Base-by-base conservation (phyloP, 2,329 filamentous ascomycete species). In the Colletotrichum chrysophilum region DNA sequence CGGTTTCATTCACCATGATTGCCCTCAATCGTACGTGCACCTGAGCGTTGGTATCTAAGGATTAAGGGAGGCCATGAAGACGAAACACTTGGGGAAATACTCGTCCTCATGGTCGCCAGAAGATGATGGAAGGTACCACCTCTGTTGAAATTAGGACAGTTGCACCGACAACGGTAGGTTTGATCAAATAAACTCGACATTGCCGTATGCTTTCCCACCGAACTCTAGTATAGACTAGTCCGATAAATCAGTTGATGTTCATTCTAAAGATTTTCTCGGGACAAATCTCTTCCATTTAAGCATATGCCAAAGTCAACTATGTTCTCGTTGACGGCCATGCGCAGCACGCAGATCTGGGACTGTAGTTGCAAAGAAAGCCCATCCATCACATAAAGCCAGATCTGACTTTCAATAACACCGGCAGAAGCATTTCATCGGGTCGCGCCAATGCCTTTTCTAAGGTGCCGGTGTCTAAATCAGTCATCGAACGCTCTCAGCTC, bases 371-470 rank as follows among this genome's bases (percentile, higher is more conserved):
- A 9, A 48, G 38, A 12, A n/a, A n/a, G n/a, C 18, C 38, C 5
- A 43, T 43, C 38, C 18, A 48, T 48, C n/a, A 24, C 43, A 21
- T 52, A 12, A 52, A 52, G 4, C 10, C 43, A 52, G n/a, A 52
- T 21, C 43, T 52, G n/a, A 52, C n/a, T 13, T 21, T 21, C 43
- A 52, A 52, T 2, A 7, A 21, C 12, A 24, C 1, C 43, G 2
- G 43, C 2, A 21, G 10, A 52, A 52, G n/a, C 10, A 21, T 52
- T 7, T 7, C 0, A 2, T 21, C 43, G 6, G 2, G 0, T 13
- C 43, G n/a, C n/a, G 12, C 43, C n/a, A 52, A 1, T 52, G n/a
- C 5, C 43, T 24, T 52, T 10, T 52, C 43, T 5, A 4, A 24
- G 43, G 6, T 52, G 43, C 4, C n/a, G 1, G 43, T 52, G 43